Evolutionary conservation across 345 rosid genomes (phyloP), one percentile per base, ranked within the genome.

Genomic region (Erucastrum elatum): DNA sequence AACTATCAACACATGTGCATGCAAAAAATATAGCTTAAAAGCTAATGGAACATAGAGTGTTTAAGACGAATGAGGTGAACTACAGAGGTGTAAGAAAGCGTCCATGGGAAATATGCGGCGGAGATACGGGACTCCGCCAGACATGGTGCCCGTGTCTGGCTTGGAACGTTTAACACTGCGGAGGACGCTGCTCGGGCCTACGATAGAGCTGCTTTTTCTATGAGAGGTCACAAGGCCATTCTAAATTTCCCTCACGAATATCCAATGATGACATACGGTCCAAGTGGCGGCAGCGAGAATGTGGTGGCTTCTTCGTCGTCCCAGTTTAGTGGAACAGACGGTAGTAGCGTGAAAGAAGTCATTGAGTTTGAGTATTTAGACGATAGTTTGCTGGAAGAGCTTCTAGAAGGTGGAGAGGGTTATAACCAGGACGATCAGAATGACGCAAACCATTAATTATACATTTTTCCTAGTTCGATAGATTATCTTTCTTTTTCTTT

Each of bases 291-390:
- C 27, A 3, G 29, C 8, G 74, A 67, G 68, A 72, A 11, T 72
- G 75, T 16, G 11, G 85, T 70, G 49, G 81, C 31, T 71, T 64
- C 86, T 16, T 64, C 82, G 21, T 51, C 70, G 15, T 37, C 75
- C 1, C 72, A 66, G 27, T 65, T 35, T 65, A 65, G 35, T 41
- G 25, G 62, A 31, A 21, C 75, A 70, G 73, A 61, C 15, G 72
- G 71, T 68, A 80, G 72, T 4, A 68, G 70, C 25, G 71, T 33
- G 51, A 58, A 65, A 53, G 88, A 85, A 70, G 96, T 88, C 26
- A 85, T 90, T 33, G 98, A 89, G 88, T 87, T 93, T 2, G 98
- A 93, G 83, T 93, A 81, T 75, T 81, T 93, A 25, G 96, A 93
- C 10, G 66, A 93, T 78, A 81, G 84, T 49, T 71, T 93, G 78